Conservation (phyloP, 768 basidiomycete species). For the Phylloporus sp. region DNA sequence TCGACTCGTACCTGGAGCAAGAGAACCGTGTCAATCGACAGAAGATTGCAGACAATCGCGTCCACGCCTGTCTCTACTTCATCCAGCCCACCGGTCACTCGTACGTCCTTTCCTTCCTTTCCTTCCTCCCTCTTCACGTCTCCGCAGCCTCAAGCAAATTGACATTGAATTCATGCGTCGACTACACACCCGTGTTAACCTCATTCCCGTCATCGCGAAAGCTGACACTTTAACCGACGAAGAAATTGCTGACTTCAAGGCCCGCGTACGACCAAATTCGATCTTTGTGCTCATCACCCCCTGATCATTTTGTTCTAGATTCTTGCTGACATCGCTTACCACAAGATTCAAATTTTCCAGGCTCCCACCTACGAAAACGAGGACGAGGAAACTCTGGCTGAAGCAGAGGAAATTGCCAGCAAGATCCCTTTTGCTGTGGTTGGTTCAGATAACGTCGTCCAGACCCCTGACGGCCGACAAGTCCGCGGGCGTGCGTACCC, state of each 20-base stretch:
- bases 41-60: conserved; percentile 93
- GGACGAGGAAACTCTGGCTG: conserved; percentile 96
- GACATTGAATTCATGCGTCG: conserved; percentile 99
- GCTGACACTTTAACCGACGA: conserved; percentile 97
- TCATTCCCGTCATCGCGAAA: conserved; percentile 98
- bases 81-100: conserved; percentile 98
- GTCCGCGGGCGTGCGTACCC: conserved; percentile 96
- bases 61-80: conserved; percentile 98
- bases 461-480: conserved; percentile 80
- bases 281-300: neutral
- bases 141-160: conserved; percentile 82
- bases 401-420: conserved; percentile 95
- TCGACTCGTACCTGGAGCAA: conserved; percentile 96
- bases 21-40: conserved; percentile 96
- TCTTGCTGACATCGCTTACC: conserved; percentile 86
- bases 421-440: conserved; percentile 99
- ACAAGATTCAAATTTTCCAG: conserved; percentile 97
- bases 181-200: conserved; percentile 94
- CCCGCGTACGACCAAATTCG: conserved; percentile 53
- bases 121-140: neutral
- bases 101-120: conserved; percentile 42
- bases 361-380: conserved; percentile 97
- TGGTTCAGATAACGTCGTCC: conserved; percentile 81
- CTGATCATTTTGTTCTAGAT: conserved; percentile 47
- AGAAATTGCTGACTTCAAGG: conserved; percentile 90